Evolutionary conservation across 345 rosid genomes (phyloP).

Genomic region (Alliaria petiolata): DNA sequence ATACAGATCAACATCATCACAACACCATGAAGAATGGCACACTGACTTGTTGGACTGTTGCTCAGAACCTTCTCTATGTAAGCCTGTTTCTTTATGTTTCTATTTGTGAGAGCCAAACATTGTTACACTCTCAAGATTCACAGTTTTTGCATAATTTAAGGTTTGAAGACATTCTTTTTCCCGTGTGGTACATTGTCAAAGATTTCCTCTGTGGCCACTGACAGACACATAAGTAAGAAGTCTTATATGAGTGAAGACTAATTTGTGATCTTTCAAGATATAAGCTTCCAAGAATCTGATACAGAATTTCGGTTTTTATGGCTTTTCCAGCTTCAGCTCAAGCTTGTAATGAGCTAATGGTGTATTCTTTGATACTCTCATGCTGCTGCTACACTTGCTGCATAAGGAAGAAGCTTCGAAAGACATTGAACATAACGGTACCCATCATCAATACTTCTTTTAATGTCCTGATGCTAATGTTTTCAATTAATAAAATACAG

Average conservation of each 20-base stretch:
- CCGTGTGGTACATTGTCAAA: conserved; percentile 83
- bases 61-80: conserved; percentile 82
- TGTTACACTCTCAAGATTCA: neutral
- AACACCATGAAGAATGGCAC: conserved; percentile 67
- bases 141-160: neutral
- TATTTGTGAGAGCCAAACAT: neutral
- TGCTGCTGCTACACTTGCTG: conserved; percentile 97
- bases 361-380: conserved; percentile 76
- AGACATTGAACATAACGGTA: conserved; percentile 68
- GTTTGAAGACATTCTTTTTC: conserved; percentile 55
- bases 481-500: neutral
- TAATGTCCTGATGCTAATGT: neutral
- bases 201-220: conserved; percentile 73
- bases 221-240: conserved; percentile 66
- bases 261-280: neutral
- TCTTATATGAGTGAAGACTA: neutral
- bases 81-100: conserved; percentile 13
- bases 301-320: neutral
- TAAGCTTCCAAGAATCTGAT: neutral
- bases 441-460: neutral
- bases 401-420: conserved; percentile 79
- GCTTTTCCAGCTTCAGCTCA: conserved; percentile 63
- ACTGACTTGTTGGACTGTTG: conserved; percentile 87
- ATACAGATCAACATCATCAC: conserved; percentile 54
- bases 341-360: conserved; percentile 86